Base-by-base conservation (phyloP, 352 stramenopile species). In the Thalassiosira mediterranea region DNA sequence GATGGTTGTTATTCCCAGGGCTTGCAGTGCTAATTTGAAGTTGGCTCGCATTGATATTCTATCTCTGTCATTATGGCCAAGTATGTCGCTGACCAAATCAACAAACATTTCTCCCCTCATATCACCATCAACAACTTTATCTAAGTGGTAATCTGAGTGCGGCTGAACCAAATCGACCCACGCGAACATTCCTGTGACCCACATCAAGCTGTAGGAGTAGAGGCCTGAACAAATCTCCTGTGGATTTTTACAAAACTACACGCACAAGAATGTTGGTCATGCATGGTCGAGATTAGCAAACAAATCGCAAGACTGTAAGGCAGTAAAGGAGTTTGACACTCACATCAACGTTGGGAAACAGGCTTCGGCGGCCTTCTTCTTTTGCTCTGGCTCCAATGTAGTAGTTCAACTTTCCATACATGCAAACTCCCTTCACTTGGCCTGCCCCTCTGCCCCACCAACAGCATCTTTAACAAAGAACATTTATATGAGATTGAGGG, bases 181-280 rank as follows among this genome's bases (percentile, higher is more conserved):
- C 23, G 61, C 61, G 32, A 67, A 67, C 23, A 67, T 31, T 10
- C 60, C 42, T 5, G 44, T 19, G 21, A 86, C 80, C 78, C 78
- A 88, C 25, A 79, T 80, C 3, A 88, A 47, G 21, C 62, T 66
- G 25, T 48, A 61, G 13, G 68, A 79, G 31, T 79, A 49, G 53
- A 52, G 29, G 28, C 74, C 72, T 31, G 63, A 72, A 53, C 74
- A 83, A 13, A 83, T 66, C 21, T 53, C 63, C 60, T 64, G 32
- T 26, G 69, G 69, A 54, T 56, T 67, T 62, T 72, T 42, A 8
- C 37, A 76, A 54, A 72, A 53, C 46, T 60, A 28, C 40, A 23
- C 15, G 25, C 19, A 15, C 34, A 75, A 60, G 69, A 59, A 47
- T 75, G 54, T n/a, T n/a, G n/a, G n/a, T n/a, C n/a, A n/a, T n/a